These are phyloP conservation scores for Aspergillus arachidicola DNA, from an alignment of 2,329 filamentous ascomycete genomes.

Conservation along the genomic window DNA sequence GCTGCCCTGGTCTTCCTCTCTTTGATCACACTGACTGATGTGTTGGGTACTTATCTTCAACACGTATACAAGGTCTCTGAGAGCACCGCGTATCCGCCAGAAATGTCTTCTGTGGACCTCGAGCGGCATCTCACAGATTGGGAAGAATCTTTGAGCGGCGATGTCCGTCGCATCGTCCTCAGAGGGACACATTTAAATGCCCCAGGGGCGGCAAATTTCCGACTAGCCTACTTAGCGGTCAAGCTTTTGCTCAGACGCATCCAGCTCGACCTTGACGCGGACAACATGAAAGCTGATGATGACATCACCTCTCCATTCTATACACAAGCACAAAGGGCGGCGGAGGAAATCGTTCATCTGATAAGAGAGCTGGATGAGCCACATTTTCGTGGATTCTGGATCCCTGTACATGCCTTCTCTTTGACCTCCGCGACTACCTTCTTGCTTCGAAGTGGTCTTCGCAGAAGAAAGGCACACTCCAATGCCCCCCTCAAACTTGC, in stretches of 20 bases:
- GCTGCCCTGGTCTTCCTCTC: conserved; percentile 49
- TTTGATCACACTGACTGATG: conserved; percentile 49
- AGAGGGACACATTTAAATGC: conserved; percentile 46
- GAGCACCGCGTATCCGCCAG: conserved; percentile 18
- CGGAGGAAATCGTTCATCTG: conserved; percentile 54
- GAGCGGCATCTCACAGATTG: conserved; percentile 48
- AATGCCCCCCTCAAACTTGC: conserved; percentile 47
- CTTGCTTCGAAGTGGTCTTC: conserved; percentile 52
- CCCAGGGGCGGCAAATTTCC: conserved; percentile 55
- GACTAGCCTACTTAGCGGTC: conserved; percentile 54
- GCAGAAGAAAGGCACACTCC: conserved; percentile 38
- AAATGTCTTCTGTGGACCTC: conserved; percentile 30
- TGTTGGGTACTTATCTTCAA: conserved; percentile 41
- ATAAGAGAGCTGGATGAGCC: conserved; percentile 49
- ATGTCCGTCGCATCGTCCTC: conserved; percentile 45
- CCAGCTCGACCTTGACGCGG: conserved; percentile 44
- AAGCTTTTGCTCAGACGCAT: conserved; percentile 53
- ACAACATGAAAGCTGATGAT: conserved; percentile 21
- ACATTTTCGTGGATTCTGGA: conserved; percentile 55
- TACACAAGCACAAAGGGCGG: conserved; percentile 47
- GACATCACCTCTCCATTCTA: conserved; percentile 32
- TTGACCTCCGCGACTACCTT: conserved; percentile 56
- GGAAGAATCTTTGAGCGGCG: conserved; percentile 47
- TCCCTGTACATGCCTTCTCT: conserved; percentile 51
- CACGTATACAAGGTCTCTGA: conserved; percentile 38